Base-by-base conservation (phyloP, 2,329 filamentous ascomycete species). In the Monascus ruber region DNA sequence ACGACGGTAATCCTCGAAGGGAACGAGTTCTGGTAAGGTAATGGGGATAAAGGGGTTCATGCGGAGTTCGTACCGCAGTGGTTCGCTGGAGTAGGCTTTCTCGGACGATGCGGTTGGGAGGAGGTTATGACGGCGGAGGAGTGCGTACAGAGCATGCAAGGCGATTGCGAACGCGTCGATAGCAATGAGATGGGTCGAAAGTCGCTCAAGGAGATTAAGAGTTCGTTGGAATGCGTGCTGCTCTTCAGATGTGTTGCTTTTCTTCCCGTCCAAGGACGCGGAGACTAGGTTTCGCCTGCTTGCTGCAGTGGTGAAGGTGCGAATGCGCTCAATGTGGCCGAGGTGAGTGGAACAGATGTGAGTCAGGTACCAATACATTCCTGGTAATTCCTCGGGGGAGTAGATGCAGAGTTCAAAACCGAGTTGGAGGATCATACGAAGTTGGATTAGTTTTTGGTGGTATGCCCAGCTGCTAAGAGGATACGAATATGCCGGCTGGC, bases 351-450 rank as follows among this genome's bases (percentile, higher is more conserved):
- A 74, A 53, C 83, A 69, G 42, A 93, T 66, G 64, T 85, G 76
- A 49, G 84, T 76, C 46, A 94, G 66, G 58, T 94, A 87, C 79
- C 83, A 91, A 60, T 96, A 96, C 83, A 95, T 94, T 24, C 78
- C 79, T 1, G 79, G 75, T 6, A 91, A 71, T 59, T 98, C 91
- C 58, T 94, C 83, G 0, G 79, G 73, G 38, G 89, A 79, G 60
- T 96, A 96, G 6, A 94, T 76, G 33, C 89, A 81, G 8, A 95
- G 79, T 62, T 98, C 91, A 59, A 98, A 96, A 8, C 93, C 91
- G 27, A 95, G 77, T 55, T 95, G 84, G 10, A 95, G 73, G 34
- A 93, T 81, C 70, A 80, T 83, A 56, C 89, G 82, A 73, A 95
- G 85, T 53, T 89, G 77, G 26, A 76, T 77, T n/a, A 95, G 72